Evolutionary conservation across 1,139 yeast species (phyloP), one percentile per base, ranked within the genome.

Genomic region (Hemisphaericaspora lyxosophila): DNA sequence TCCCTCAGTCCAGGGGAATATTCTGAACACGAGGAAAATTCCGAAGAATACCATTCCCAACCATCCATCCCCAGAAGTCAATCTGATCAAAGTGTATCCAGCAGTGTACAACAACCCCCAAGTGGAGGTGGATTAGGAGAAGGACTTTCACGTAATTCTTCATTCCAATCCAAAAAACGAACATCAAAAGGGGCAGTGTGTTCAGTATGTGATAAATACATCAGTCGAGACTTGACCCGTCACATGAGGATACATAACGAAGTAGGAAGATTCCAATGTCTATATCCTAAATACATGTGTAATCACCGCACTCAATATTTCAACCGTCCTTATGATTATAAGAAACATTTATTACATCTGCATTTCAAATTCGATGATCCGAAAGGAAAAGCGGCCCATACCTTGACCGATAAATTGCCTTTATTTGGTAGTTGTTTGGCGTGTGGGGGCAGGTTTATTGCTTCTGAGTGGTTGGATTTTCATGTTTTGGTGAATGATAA

Each of bases 291-390:
- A 35, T 53, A 49, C 14, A 60, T 58, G 60, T 71, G 77, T 51
- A 67, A 58, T 43, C 77, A 71, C 47, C 67, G 68, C 45, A 69
- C 75, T 0, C 68, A 70, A 33, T 60, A 70, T 42, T 71, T 71
- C 45, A 71, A 71, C 48, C 57, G 77, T 31, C 77, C 77, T 2
- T 71, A 71, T 47, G 77, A 71, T 50, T 71, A 67, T 57, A 71
- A 71, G 44, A 71, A 71, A 40, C 77, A 71, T 46, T 54, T 71
- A 36, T 57, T 71, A 28, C 75, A 70, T 44, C 60, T 64, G 46
- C 77, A 71, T 46, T 71, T 71, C 50, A 56, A 53, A 38, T 71
- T 71, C 41, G 75, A 71, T 45, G 72, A 70, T 44, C 70, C 74
- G 14, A 55, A 58, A 41, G 75, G 73, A 9, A 68, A 65, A 42